Conservation (phyloP, 2,329 filamentous ascomycete species). For the Aureobasidium sp. region DNA sequence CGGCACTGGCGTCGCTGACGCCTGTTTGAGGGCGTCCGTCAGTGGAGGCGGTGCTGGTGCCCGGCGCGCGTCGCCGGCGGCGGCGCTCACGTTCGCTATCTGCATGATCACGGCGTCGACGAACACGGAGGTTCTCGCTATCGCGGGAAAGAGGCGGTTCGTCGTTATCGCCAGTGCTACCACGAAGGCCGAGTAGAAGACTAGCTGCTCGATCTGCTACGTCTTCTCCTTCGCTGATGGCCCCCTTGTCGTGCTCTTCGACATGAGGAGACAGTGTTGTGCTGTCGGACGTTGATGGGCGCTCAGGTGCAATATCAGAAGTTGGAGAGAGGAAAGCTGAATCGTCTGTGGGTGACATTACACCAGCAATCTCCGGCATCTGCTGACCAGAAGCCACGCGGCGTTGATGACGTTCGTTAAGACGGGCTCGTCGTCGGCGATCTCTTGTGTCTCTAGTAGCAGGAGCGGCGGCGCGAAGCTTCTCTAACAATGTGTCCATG, state of each 20-base stretch:
- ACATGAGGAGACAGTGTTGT: neutral
- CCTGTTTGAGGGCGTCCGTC: slow-evolving; percentile 27
- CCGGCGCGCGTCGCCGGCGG: slow-evolving; percentile 51
- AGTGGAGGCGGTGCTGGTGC: slow-evolving; percentile 26
- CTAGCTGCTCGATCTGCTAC: slow-evolving; percentile 79
- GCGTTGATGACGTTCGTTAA: slow-evolving; percentile 87
- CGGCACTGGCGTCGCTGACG: slow-evolving; percentile 27
- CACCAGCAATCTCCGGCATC: slow-evolving; percentile 56
- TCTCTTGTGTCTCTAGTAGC: slow-evolving; percentile 86
- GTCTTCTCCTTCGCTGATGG: slow-evolving; percentile 53
- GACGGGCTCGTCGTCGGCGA: slow-evolving; percentile 72
- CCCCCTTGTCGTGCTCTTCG: slow-evolving; percentile 23
- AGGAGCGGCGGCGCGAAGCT: slow-evolving; percentile 85
- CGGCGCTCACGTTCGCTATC: slow-evolving; percentile 69
- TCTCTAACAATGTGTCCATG: slow-evolving; percentile 94
- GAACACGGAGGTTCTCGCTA: slow-evolving; percentile 42
- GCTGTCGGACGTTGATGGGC: neutral
- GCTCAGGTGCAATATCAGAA: slow-evolving; percentile 21
- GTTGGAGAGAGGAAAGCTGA: slow-evolving; percentile 24
- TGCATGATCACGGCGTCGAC: slow-evolving; percentile 64
- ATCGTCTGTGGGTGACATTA: slow-evolving; percentile 14
- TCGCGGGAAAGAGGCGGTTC: slow-evolving; percentile 35
- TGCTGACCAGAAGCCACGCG: slow-evolving; percentile 84
- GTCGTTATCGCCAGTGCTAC: slow-evolving; percentile 49
- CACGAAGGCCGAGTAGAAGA: slow-evolving; percentile 74